A percentile compares a stretch with the other conserved stretches of the same genome.
These are phyloP conservation scores for Jatropha podagrica DNA, from an alignment of 441 rosid genomes.

Conservation along the genomic window DNA sequence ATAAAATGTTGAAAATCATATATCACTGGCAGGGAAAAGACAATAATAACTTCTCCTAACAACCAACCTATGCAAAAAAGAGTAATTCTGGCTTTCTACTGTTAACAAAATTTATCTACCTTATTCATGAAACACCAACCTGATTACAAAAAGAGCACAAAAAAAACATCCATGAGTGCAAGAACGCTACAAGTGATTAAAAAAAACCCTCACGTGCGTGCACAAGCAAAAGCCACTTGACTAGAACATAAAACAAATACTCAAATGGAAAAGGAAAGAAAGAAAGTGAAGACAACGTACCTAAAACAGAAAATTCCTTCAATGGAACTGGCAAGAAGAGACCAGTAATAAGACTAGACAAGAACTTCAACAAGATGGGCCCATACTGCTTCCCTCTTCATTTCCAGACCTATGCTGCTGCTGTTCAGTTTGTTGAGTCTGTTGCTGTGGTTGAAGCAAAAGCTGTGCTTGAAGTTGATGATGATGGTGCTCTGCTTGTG, in stretches of 20 bases:
- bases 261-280: neutral
- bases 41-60: neutral
- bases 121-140: neutral
- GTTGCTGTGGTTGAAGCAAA: neutral
- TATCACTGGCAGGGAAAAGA: neutral
- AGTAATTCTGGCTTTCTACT: neutral
- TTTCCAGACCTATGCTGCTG: neutral
- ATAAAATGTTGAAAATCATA: neutral
- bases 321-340: neutral
- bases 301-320: neutral
- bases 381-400: slow-evolving; percentile 10
- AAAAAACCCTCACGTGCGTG: neutral
- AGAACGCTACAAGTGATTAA: neutral
- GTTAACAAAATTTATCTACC: neutral
- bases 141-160: neutral
- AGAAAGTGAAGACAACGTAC: neutral
- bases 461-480: slow-evolving; percentile 13
- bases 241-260: neutral
- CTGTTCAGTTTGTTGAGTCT: neutral
- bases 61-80: neutral
- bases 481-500: neutral
- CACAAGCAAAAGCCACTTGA: neutral
- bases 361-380: slow-evolving; percentile 9
- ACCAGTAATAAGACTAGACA: too few relatives aligned
- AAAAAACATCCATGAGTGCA: neutral